Evolutionary conservation across 805 yeast genomes (phyloP), one percentile per base, ranked within the genome.

Genomic region (Hanseniaspora meyeri): DNA sequence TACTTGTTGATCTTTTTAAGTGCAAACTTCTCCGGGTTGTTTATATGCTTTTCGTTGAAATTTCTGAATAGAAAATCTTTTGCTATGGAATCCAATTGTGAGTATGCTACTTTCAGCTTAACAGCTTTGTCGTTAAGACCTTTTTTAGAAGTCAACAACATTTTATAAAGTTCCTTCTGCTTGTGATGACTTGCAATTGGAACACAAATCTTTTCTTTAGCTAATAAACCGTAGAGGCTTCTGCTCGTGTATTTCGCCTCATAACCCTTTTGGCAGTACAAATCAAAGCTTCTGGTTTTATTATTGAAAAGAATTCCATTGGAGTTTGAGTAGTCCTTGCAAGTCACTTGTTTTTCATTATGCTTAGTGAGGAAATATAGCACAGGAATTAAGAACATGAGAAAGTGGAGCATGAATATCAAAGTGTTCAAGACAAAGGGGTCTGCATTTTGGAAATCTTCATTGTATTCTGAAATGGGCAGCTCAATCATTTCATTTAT

Each of bases 231-330:
- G 38, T 53, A 53, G 2, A 43, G 24, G 12, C 39, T 38, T 16
- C 32, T 31, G 6, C 43, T 20, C 2, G 49, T 36, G 37, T 38
- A 46, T n/a, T 53, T 53, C 3, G 57, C 39, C 20, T 53, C 47
- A 34, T 53, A 38, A 9, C 47, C 46, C 9, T 14, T 37, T 46
- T 53, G 46, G 17, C 57, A 53, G 20, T 32, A 46, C 29, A 46
- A 46, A 12, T 46, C 49, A 19, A 46, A 34, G 2, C 11, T 17
- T 10, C 31, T 46, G 16, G 39, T 46, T 14, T 34, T 31, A n/a
- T 8, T 34, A n/a, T 10, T 45, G 27, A 31, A 45, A 3, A 45
- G 10, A 6, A 32, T 11, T 5, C 49, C 29, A 19, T 32, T 46
- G 16, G 29, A 32, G 12, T 46, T 32, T 32, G 38, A n/a, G 16